Base-by-base conservation (phyloP, 208 protist species). In the Trypanosoma theileri region DNA sequence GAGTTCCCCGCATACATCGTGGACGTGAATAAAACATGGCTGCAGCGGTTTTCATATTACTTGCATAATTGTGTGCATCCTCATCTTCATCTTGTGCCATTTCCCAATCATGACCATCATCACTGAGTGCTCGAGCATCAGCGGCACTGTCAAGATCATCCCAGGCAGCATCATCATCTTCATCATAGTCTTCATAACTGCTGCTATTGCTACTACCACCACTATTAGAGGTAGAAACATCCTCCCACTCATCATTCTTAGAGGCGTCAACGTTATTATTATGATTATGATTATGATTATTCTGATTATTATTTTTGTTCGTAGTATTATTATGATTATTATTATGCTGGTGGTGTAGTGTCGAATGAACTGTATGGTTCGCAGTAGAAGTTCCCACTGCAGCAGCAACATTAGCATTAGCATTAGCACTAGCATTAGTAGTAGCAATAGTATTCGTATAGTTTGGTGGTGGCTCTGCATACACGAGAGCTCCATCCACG, bases 401-500 rank as follows among this genome's bases (percentile, higher is more conserved):
- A n/a, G 61, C 56, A 22, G 40, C 69, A 57, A 44, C 12, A 48
- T 24, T 26, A 45, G 12, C n/a, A 46, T 48, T 67, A 52, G 46
- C 40, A 54, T 46, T 22, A 46, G 56, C 3, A 17, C 3, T 54
- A 48, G 17, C 40, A 35, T 57, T 66, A 24, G 6, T 44, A 52
- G 54, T 57, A 26, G 74, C 64, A 4, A 86, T 44, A 31, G 73
- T 64, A 46, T 79, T 50, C 51, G 60, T 52, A 71, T 84, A 92
- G 22, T 66, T 81, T 28, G 92, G 92, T 28, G 92, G 92, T 17
- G 92, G 92, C 75, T 93, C 81, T 22, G 69, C 92, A 59, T 91
- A 97, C 31, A 94, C 73, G 40, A 97, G 75, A 41, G 55, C 61
- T 31, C 93, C 93, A 56, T 93, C 85, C 56, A 98, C 90, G 70